phyloP scores from a whole-genome alignment of 2,329 filamentous ascomycete species.

The Fusarium buharicum region DNA sequence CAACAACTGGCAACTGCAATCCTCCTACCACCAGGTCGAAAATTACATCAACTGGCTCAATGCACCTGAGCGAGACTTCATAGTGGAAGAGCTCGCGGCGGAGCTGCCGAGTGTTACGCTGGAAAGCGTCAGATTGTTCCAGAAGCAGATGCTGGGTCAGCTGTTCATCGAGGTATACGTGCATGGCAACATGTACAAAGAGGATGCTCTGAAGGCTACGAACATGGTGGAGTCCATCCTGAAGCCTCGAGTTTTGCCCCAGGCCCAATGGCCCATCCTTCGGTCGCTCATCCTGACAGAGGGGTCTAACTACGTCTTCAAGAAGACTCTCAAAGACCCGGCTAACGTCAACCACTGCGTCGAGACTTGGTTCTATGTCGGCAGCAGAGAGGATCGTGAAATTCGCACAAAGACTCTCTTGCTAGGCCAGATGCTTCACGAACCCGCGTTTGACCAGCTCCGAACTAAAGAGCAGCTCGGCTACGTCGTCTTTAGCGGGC shows the following conservation, averaged over 20 bases:
- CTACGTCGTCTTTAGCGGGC: slow-evolving; percentile 92
- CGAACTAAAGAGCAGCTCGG: slow-evolving; percentile 97
- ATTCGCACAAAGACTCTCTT: slow-evolving; percentile 82
- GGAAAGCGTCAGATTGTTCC: slow-evolving; percentile 80
- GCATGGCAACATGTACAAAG: slow-evolving; percentile 93
- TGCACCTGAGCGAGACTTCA: slow-evolving; percentile 74
- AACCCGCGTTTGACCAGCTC: slow-evolving; percentile 93
- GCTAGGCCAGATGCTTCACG: slow-evolving; percentile 88
- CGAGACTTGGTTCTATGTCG: slow-evolving; percentile 79
- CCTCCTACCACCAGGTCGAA: slow-evolving; percentile 88
- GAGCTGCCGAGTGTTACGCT: slow-evolving; percentile 80
- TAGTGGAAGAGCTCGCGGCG: slow-evolving; percentile 81
- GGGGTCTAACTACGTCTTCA: slow-evolving; percentile 85
- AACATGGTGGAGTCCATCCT: slow-evolving; percentile 83
- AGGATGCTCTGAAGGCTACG: slow-evolving; percentile 87
- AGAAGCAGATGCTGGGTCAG: slow-evolving; percentile 82
- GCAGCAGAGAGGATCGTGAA: slow-evolving; percentile 73
- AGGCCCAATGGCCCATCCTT: slow-evolving; percentile 80
- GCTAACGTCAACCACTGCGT: slow-evolving; percentile 91
- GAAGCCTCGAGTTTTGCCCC: slow-evolving; percentile 77
- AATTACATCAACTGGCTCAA: slow-evolving; percentile 85
- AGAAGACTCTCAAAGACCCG: slow-evolving; percentile 82
- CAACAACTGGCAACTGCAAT: slow-evolving; percentile 87
- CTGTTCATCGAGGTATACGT: slow-evolving; percentile 88
- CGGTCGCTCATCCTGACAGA: slow-evolving; percentile 81